Evolutionary conservation across 2,329 filamentous ascomycete genomes (phyloP), one percentile per base, ranked within the genome.

Genomic region (Davidsoniella eucalypti): DNA sequence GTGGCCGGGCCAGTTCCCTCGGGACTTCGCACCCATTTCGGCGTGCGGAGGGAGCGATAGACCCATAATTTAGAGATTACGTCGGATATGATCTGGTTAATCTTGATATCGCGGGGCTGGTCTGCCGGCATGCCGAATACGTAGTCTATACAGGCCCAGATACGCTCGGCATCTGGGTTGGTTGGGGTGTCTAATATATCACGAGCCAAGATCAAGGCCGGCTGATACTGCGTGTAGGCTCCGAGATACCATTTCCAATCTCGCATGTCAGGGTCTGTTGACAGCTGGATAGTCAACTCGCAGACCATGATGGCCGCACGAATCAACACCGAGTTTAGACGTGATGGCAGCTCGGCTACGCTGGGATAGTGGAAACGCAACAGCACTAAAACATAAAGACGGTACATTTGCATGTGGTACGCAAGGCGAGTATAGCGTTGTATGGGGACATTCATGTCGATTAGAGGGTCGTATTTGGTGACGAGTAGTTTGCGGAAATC

Each of bases 161-260:
- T 82, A 7, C 82, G 72, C 21, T 74, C 70, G 2, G 77, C 76
- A 54, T 82, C 71, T 47, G 69, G 69, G 44, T 72, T 68, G 49
- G 71, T 65, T 0, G 77, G 74, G 39, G 71, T 69, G 44, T 72
- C 71, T 59, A 78, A 82, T 3, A 85, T 65, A 59, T 87, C 82
- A 18, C 76, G 73, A 5, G 84, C 69, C 18, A 88, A 66, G 1
- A 87, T 68, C 29, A 87, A 68, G 0, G 82, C 80, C 4, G 74
- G 71, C 58, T 87, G 83, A 60, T 80, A 85, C 59, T 86, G 82
- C 54, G 84, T 79, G 55, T 82, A 75, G 5, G 83, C 80, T 4
- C 82, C 80, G 10, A 67, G 58, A 56, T 86, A 87, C 84, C 84
- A 87, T 1, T 68, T 63, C 81, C 82, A 87, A 1, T 65, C 64